phyloP scores from a whole-genome alignment of 176 grass and related monocot species.

The Triticum timopheevii region DNA sequence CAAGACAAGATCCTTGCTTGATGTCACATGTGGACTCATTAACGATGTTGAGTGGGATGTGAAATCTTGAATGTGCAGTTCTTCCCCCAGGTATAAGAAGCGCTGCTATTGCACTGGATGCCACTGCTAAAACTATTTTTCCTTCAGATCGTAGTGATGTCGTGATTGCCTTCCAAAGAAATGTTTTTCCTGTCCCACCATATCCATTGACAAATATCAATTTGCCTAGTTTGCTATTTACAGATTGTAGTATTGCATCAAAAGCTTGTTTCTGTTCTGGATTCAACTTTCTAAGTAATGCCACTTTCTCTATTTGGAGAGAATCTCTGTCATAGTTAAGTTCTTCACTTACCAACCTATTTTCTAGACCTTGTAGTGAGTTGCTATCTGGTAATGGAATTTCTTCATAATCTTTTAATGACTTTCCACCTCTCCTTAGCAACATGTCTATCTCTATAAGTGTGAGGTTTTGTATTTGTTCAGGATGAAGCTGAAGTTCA shows the following conservation, averaged over 20 bases:
- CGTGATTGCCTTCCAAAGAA: slow-evolving; percentile 14
- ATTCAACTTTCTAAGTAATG: background rate
- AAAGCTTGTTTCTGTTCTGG: background rate
- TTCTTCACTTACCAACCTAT: slow-evolving; percentile 26
- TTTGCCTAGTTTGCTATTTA: background rate
- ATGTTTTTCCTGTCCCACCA: slow-evolving; percentile 13
- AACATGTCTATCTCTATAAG: background rate
- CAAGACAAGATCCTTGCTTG: background rate
- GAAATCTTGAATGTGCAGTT: too few relatives aligned
- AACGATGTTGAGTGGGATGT: background rate
- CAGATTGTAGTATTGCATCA: background rate
- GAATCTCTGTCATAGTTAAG: background rate
- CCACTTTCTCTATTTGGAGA: background rate
- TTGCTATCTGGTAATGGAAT: background rate
- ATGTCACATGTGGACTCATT: slow-evolving; percentile 23
- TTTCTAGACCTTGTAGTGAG: background rate
- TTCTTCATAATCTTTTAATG: background rate
- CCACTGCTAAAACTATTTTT: background rate
- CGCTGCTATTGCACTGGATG: background rate
- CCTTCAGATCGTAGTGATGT: background rate
- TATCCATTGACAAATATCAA: background rate
- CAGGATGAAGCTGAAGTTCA: background rate
- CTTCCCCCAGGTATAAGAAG: background rate
- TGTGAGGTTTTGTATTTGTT: background rate
- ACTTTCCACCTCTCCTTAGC: background rate